Base-by-base conservation (phyloP, 2,329 filamentous ascomycete genomes). In the Colletotrichum destructivum region DNA sequence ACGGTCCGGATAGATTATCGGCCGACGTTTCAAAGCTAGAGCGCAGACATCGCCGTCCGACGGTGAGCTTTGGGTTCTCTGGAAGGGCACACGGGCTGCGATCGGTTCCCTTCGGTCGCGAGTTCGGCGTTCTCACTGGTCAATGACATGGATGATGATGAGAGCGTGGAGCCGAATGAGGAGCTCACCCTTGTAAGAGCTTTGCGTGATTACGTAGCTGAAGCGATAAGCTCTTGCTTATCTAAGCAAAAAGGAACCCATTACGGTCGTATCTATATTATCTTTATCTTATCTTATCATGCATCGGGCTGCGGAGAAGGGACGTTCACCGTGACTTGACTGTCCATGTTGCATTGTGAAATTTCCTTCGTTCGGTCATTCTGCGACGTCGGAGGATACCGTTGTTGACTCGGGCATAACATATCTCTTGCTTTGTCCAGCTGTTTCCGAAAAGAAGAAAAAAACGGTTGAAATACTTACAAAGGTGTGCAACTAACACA, bases 81-180 rank as follows among this genome's bases (percentile, higher is more conserved):
- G 40, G 35, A 57, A 55, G 62, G 68, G 64, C 44, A 62, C 60
- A 62, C 46, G 5, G 46, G 46, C 31, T 35, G 46, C 18, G 59
- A 63, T 69, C 54, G 63, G 59, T 63, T 47, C 38, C 26, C 52
- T 40, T 69, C 69, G 69, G 69, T 72, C 59, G 69, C 69, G 69
- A 64, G 2, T 69, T 72, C 69, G 69, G 69, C 69, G 60, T 55
- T 60, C 26, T 64, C 31, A 71, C 42, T 71, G 65, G 65, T 69
- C 47, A 47, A 63, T 12, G 65, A 69, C 69, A 69, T 71, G 69
- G 69, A 69, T 69, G 59, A 62, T 71, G 68, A 23, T 64, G 69
- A 71, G 69, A 63, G 65, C 69, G 59, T 69, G 69, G 69, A 71
- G 69, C 11, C 52, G 47, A 60, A 71, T 69, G 69, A 72, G 69